Percentiles rank a stretch among this genome's conserved stretches.
Evolutionary conservation across 768 basidiomycete species (phyloP).

Genomic region (Boletus rufocinnamomeus): DNA sequence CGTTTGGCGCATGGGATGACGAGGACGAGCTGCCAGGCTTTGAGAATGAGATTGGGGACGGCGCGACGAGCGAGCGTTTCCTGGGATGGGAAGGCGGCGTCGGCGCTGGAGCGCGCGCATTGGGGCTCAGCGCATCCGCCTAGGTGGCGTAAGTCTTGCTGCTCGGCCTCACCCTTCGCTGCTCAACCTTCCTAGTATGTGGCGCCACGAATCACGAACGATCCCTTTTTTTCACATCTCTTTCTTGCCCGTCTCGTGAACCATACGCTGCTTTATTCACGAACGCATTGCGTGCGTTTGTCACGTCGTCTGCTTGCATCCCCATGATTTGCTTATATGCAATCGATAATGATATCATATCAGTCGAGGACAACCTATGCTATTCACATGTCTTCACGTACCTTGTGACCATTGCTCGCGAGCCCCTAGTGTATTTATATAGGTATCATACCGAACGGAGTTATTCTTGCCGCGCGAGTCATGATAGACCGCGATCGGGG

Average conservation of each 20-base stretch:
- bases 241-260: not conserved
- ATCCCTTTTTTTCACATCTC: not conserved
- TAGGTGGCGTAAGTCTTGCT: slow-evolving; percentile 32
- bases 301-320: not conserved
- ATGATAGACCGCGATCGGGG: not conserved
- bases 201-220: not conserved
- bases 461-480: slow-evolving; percentile 4
- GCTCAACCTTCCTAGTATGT: slow-evolving; percentile 22
- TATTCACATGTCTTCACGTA: slow-evolving; percentile 13
- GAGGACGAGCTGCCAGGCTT: slow-evolving; percentile 43
- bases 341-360: slow-evolving; percentile 18
- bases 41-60: slow-evolving; percentile 39
- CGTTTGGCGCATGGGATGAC: slow-evolving; percentile 51
- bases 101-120: slow-evolving; percentile 80
- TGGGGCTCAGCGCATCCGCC: slow-evolving; percentile 55
- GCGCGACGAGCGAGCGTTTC: slow-evolving; percentile 57
- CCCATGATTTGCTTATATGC: slow-evolving; percentile 11
- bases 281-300: slow-evolving; percentile 1
- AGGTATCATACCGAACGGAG: slow-evolving; percentile 6
- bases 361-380: slow-evolving; percentile 18
- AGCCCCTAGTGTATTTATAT: slow-evolving; percentile 16
- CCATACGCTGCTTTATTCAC: not conserved
- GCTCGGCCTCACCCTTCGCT: slow-evolving; percentile 7
- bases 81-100: slow-evolving; percentile 75
- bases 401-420: slow-evolving; percentile 22